Conservation (phyloP, 23 red algal genomes). For the Agarophyton chilense region DNA sequence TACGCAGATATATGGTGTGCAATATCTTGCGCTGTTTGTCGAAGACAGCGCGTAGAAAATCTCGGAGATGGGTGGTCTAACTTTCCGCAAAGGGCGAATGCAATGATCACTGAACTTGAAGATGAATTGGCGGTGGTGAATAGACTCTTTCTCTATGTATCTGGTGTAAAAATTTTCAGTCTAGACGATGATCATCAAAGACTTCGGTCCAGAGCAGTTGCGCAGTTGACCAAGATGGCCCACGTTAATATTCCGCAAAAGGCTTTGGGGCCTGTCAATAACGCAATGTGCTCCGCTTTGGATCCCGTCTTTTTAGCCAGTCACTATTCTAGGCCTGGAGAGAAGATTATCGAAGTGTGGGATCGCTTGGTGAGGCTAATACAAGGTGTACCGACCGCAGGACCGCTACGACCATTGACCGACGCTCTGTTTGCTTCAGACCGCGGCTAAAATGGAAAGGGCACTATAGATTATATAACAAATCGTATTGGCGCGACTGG, state of each 20-base stretch:
- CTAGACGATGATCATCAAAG: constrained; percentile 21
- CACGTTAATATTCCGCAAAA: constrained; percentile 22
- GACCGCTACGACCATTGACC: neutral
- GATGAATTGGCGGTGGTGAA: neutral
- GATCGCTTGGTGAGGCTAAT: neutral
- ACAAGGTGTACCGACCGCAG: neutral
- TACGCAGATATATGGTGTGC: too few species aligned
- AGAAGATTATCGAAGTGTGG: constrained; percentile 7
- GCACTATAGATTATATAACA: constrained; percentile 3
- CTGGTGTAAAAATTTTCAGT: neutral
- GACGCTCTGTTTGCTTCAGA: constrained; percentile 19
- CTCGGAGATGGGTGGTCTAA: constrained; percentile 11
- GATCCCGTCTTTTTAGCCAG: constrained; percentile 7
- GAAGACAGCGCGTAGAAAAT: neutral
- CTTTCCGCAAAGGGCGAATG: neutral
- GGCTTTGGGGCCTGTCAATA: constrained; percentile 18
- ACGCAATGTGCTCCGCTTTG: constrained; percentile 3
- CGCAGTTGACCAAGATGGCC: neutral
- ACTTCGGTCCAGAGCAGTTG: neutral
- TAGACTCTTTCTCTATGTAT: constrained; percentile 4
- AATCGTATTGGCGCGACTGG: constrained; percentile 20
- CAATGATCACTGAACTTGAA: constrained; percentile 15
- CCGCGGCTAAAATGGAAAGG: constrained; percentile 17
- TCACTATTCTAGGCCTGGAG: neutral
- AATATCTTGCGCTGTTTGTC: too few species aligned